A percentile compares a stretch with the other conserved stretches of the same genome.
These are phyloP conservation scores for Picochlorum sp. DNA, from an alignment of 139 green algal species.

Conservation along the genomic window DNA sequence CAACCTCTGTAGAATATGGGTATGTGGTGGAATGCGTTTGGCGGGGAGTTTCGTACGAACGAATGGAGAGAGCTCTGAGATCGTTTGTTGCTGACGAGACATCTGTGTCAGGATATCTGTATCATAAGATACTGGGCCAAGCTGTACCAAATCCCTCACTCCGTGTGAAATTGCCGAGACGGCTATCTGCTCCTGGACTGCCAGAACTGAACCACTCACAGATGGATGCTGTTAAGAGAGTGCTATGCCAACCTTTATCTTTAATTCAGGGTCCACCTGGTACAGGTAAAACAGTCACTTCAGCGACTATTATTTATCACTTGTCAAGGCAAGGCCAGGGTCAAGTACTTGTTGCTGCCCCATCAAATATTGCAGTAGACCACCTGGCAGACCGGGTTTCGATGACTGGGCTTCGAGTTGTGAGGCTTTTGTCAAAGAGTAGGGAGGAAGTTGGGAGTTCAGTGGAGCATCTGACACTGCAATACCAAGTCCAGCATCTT, in stretches of 20 bases:
- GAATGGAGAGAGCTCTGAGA: conserved; percentile 81
- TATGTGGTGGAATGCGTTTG: conserved; percentile 91
- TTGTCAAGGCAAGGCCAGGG: conserved; percentile 55
- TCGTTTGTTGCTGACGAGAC: conserved; percentile 83
- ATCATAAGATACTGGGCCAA: conserved; percentile 75
- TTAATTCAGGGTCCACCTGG: conserved; percentile 87
- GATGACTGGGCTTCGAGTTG: conserved; percentile 84
- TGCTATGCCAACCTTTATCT: conserved; percentile 69
- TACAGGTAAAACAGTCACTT: conserved; percentile 98
- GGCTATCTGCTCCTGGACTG: conserved; percentile 69
- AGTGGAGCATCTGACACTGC: conserved; percentile 92
- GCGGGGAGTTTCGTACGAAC: conserved; percentile 83
- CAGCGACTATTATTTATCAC: conserved; percentile 90
- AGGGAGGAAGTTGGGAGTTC: conserved; percentile 69
- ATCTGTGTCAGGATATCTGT: conserved; percentile 57
- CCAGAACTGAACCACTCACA: conserved; percentile 93
- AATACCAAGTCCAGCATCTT: conserved; percentile 86
- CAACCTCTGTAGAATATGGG: conserved; percentile 57
- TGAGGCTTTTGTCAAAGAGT: conserved; percentile 81
- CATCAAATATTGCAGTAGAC: conserved; percentile 96
- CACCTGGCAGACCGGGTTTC: conserved; percentile 91
- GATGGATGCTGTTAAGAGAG: conserved; percentile 50
- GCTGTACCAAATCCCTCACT: conserved; percentile 41
- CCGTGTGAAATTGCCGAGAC: conserved; percentile 25
- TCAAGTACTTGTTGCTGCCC: conserved; percentile 86